These are phyloP conservation scores for Papiliotrema flavescens DNA, from an alignment of 1,284 basidiomycete species.

Conservation along the genomic window DNA sequence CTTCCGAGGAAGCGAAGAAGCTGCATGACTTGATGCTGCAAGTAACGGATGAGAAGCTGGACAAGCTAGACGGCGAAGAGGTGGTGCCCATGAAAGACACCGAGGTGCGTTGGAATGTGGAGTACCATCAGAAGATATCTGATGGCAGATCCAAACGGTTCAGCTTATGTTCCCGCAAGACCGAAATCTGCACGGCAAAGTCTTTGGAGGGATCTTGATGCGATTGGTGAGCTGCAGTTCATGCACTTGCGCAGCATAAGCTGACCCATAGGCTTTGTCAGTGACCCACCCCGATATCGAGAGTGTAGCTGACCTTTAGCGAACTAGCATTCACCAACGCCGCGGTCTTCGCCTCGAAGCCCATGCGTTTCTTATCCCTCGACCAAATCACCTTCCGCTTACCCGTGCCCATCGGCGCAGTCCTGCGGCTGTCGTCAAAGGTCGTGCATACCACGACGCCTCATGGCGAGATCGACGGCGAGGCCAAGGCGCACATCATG, in stretches of 20 bases:
- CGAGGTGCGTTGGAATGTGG: conserved; percentile 20
- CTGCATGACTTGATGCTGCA: conserved; percentile 66
- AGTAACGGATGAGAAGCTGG: conserved; percentile 43
- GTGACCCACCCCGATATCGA: not conserved
- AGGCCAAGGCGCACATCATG: conserved; percentile 59
- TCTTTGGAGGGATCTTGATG: conserved; percentile 69
- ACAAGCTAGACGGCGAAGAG: conserved; percentile 31
- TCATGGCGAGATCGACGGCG: conserved; percentile 26
- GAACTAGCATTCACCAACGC: conserved; percentile 73
- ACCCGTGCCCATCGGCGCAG: conserved; percentile 78
- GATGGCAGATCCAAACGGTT: conserved; percentile 23
- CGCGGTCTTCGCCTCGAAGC: conserved; percentile 64
- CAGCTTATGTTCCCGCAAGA: conserved; percentile 78
- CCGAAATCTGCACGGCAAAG: conserved; percentile 75
- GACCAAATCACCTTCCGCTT: conserved; percentile 73
- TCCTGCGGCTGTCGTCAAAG: conserved; percentile 66
- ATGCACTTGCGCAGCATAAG: not conserved
- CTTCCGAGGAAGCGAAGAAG: conserved; percentile 61
- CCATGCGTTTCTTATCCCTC: conserved; percentile 68
- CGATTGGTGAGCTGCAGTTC: conserved; percentile 54
- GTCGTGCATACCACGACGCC: conserved; percentile 51
- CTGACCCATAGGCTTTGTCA: conserved; percentile 22
- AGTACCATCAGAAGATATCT: not conserved
- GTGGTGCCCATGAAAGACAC: conserved; percentile 45
- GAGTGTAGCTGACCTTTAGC: conserved; percentile 3